Percentiles rank a stretch among this genome's conserved stretches.
Evolutionary conservation across 2,329 filamentous ascomycete genomes (phyloP).

Genomic region (Penicillium sclerotiorum): DNA sequence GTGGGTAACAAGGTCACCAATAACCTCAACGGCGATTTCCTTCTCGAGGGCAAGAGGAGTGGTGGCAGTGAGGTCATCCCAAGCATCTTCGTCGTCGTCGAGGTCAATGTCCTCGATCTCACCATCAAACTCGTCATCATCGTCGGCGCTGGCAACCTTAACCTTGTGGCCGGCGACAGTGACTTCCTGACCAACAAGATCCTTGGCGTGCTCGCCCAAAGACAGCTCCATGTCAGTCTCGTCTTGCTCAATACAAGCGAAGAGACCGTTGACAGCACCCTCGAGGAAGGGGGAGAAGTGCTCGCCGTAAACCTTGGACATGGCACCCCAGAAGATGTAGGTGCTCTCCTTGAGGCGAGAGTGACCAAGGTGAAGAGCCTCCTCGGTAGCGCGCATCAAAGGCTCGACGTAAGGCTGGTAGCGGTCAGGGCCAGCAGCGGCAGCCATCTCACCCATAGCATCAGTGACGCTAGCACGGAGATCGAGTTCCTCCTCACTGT

Average conservation of each 20-base stretch:
- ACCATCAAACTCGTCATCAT: slow-evolving; percentile 63
- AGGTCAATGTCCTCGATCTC: slow-evolving; percentile 66
- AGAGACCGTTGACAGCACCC: slow-evolving; percentile 59
- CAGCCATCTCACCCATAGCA: slow-evolving; percentile 88
- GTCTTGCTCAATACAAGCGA: slow-evolving; percentile 84
- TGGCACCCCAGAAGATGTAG: slow-evolving; percentile 93
- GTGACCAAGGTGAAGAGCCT: slow-evolving; percentile 85
- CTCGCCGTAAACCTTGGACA: slow-evolving; percentile 90
- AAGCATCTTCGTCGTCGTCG: slow-evolving; percentile 79
- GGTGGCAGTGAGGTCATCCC: slow-evolving; percentile 80
- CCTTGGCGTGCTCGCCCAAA: slow-evolving; percentile 72
- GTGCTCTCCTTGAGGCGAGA: slow-evolving; percentile 91
- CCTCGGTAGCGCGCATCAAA: slow-evolving; percentile 89
- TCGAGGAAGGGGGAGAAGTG: slow-evolving; percentile 52
- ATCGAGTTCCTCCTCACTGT: slow-evolving; percentile 84
- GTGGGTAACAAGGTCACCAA: slow-evolving; percentile 89
- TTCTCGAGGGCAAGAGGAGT: slow-evolving; percentile 93
- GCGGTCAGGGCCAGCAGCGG: slow-evolving; percentile 78
- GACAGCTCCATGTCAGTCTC: slow-evolving; percentile 79
- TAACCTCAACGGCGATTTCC: slow-evolving; percentile 92
- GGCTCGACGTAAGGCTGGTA: slow-evolving; percentile 92
- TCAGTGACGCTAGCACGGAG: slow-evolving; percentile 89
- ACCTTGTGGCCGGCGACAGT: slow-evolving; percentile 81
- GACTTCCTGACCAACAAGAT: slow-evolving; percentile 74
- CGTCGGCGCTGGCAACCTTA: slow-evolving; percentile 70